These are phyloP conservation scores for Anaeromyces robustus DNA, from an alignment of 192 early-diverging fungal genomes.

Conservation along the genomic window DNA sequence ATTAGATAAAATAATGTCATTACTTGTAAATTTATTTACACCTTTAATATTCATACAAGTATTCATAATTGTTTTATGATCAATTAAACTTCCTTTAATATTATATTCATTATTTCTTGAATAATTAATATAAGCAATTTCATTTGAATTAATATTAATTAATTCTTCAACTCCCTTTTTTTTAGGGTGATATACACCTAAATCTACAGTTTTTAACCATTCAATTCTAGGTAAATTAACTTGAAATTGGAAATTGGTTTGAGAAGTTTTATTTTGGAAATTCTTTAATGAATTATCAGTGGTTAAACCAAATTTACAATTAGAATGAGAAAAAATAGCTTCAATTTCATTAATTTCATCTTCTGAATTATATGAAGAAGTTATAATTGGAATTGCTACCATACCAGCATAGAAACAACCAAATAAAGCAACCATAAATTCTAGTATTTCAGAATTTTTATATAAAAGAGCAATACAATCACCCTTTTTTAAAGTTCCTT, in stretches of 20 bases:
- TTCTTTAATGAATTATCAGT: slow-evolving; percentile 61
- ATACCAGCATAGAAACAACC: slow-evolving; percentile 70
- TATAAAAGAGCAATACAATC: slow-evolving; percentile 63
- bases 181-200: slow-evolving; percentile 43
- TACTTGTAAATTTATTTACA: slow-evolving; percentile 5
- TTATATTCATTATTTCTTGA: slow-evolving; percentile 68
- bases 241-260: slow-evolving; percentile 43
- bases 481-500: slow-evolving; percentile 36
- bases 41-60: slow-evolving; percentile 31
- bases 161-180: slow-evolving; percentile 31
- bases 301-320: slow-evolving; percentile 53
- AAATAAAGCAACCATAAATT: slow-evolving; percentile 64
- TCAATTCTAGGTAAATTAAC: slow-evolving; percentile 25
- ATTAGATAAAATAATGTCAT: slow-evolving; percentile 45
- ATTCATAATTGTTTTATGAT: slow-evolving; percentile 56
- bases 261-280: slow-evolving; percentile 55
- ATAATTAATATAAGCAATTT: slow-evolving; percentile 73
- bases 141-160: slow-evolving; percentile 13
- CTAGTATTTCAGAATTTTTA: slow-evolving; percentile 61
- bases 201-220: slow-evolving; percentile 75
- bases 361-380: slow-evolving; percentile 16
- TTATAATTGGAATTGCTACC: slow-evolving; percentile 71
- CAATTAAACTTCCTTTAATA: slow-evolving; percentile 67
- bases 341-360: slow-evolving; percentile 65
- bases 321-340: slow-evolving; percentile 54